These are phyloP conservation scores for Phytopythium delawarense DNA, from an alignment of 352 stramenopile species.

Conservation along the genomic window DNA sequence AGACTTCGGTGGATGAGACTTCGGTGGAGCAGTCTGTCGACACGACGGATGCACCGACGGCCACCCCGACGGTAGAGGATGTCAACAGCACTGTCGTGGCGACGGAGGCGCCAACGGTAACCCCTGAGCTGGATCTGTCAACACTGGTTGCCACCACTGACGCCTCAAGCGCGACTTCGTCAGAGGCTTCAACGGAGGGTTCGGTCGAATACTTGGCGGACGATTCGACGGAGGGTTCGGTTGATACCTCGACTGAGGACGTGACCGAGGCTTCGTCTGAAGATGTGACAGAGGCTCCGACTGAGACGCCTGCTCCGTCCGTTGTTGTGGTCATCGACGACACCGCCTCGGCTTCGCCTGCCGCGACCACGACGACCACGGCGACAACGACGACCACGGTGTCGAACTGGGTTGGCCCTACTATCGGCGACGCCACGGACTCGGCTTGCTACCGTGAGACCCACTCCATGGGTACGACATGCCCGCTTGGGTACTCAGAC, in stretches of 20 bases:
- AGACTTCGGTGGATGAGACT: not conserved
- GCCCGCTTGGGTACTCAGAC: conserved; percentile 38
- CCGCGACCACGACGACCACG: not conserved
- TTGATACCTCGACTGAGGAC: not conserved
- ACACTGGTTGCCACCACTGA: not conserved
- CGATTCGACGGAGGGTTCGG: not conserved
- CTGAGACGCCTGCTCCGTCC: not conserved
- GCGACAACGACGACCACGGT: not conserved
- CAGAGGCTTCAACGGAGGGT: not conserved
- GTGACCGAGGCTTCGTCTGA: not conserved
- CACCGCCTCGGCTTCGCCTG: not conserved
- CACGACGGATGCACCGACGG: not conserved
- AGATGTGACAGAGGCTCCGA: not conserved
- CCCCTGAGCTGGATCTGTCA: conserved; percentile 3
- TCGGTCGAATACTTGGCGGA: not conserved
- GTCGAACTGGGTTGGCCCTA: conserved; percentile 26
- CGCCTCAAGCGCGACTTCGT: not conserved
- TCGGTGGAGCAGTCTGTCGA: not conserved
- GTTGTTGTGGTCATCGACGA: not conserved
- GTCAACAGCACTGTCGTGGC: no score
- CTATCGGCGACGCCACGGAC: conserved; percentile 16
- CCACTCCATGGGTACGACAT: conserved; percentile 26
- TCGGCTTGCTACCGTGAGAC: conserved; percentile 51
- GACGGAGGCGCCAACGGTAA: not conserved
- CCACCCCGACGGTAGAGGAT: not conserved